Evolutionary conservation across 176 grass and related monocot genomes (phyloP).

Genomic region (Paspalum notatum): DNA sequence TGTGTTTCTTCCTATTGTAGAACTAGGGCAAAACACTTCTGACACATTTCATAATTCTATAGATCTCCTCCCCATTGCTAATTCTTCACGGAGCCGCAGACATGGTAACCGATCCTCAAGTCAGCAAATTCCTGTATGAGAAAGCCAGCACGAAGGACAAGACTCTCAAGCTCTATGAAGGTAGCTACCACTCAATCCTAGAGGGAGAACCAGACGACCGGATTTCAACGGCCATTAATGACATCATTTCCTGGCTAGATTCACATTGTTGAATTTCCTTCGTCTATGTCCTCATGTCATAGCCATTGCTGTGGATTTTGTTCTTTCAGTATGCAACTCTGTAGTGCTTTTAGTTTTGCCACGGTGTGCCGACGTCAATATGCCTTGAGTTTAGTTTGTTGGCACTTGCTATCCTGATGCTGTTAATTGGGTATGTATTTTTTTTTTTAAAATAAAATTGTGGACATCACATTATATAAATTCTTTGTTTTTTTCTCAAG

Average conservation of each 20-base stretch:
- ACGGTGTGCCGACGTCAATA: neutral
- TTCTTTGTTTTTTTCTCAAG: neutral
- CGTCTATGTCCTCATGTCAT: neutral
- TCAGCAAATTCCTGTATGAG: constrained; percentile 79
- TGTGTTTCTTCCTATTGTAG: neutral
- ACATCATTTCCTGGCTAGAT: constrained; percentile 92
- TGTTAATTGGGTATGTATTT: neutral
- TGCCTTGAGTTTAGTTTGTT: neutral
- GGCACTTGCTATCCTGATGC: neutral
- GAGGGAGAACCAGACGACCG: constrained; percentile 86
- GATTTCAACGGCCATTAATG: constrained; percentile 70
- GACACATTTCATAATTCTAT: neutral
- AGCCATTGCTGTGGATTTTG: neutral
- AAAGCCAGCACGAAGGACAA: constrained; percentile 78
- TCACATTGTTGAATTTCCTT: constrained; percentile 50
- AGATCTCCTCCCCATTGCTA: constrained; percentile 79
- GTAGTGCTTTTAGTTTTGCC: constrained; percentile 26
- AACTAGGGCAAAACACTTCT: constrained; percentile 7
- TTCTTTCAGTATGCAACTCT: constrained; percentile 1
- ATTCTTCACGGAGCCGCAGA: constrained; percentile 97
- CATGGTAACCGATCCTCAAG: constrained; percentile 86
- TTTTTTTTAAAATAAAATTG: neutral
- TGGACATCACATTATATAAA: neutral
- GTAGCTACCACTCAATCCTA: constrained; percentile 75
- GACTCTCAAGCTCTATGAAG: constrained; percentile 86